phyloP scores from a whole-genome alignment of 2,329 filamentous ascomycete species.

The Sporothrix curviconia region DNA sequence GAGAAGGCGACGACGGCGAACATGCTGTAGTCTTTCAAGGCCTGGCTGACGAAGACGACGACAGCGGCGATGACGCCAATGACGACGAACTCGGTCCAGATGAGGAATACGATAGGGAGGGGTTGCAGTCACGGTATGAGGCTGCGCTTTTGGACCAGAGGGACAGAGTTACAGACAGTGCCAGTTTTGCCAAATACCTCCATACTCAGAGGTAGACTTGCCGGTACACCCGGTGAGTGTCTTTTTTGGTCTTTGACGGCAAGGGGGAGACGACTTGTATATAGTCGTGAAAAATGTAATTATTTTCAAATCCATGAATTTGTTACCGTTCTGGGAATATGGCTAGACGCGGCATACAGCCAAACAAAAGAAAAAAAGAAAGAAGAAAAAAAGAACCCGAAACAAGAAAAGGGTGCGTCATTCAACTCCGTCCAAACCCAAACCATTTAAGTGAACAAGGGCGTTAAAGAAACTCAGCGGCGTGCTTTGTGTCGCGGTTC shows the following conservation, averaged over 20 bases:
- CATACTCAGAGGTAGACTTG: constrained; percentile 35
- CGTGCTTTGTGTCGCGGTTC: too few relatives aligned
- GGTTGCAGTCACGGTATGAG: constrained; percentile 69
- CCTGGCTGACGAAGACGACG: constrained; percentile 45
- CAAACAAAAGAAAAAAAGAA: too few relatives aligned
- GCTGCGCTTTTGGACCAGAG: constrained; percentile 57
- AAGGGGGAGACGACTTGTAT: too few relatives aligned
- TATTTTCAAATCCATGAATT: too few relatives aligned
- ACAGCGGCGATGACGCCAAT: constrained; percentile 53
- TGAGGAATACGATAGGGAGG: constrained; percentile 55
- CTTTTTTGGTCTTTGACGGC: too few relatives aligned
- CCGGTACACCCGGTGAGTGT: not conserved
- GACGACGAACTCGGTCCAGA: constrained; percentile 53
- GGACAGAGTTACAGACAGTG: constrained; percentile 45
- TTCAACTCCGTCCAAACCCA: constrained; percentile 12
- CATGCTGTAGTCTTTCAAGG: too few relatives aligned
- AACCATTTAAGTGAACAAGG: not conserved
- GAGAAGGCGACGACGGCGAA: too few relatives aligned
- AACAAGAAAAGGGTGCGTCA: too few relatives aligned
- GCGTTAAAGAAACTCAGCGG: too few relatives aligned
- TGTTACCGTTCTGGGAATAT: too few relatives aligned
- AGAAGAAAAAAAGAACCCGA: too few relatives aligned
- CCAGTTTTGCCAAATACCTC: constrained; percentile 57
- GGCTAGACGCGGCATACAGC: too few relatives aligned
- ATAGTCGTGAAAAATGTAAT: not conserved